Evolutionary conservation across 768 basidiomycete genomes (phyloP).

Genomic region (Leccinum imitatum): DNA sequence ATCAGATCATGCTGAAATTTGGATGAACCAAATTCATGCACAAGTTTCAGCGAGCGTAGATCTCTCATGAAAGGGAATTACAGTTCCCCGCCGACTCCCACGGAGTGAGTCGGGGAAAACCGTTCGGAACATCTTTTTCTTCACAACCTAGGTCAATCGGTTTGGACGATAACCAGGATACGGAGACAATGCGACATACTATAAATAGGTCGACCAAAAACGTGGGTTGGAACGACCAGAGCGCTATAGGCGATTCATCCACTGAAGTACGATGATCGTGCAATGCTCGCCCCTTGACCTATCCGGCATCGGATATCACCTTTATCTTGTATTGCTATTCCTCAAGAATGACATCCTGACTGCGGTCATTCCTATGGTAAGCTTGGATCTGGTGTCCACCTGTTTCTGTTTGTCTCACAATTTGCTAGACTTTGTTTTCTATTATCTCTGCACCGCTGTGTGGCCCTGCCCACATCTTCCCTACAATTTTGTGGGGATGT

Average conservation of each 20-base stretch:
- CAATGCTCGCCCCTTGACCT: conserved; percentile 4
- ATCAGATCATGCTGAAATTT: too few relatives aligned
- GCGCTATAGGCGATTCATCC: neutral
- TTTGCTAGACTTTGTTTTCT: too few relatives aligned
- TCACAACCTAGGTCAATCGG: neutral
- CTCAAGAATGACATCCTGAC: too few relatives aligned
- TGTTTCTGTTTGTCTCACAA: too few relatives aligned
- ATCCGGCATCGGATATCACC: neutral
- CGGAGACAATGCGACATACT: neutral
- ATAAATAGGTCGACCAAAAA: neutral
- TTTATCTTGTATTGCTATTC: too few relatives aligned
- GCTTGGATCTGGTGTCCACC: too few relatives aligned
- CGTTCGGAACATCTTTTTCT: neutral
- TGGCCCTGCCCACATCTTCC: neutral
- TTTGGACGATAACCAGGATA: conserved; percentile 1
- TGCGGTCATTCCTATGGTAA: too few relatives aligned
- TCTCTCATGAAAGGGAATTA: too few relatives aligned
- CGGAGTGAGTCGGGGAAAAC: neutral
- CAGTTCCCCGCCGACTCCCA: too few relatives aligned
- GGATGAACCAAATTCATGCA: too few relatives aligned
- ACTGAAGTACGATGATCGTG: conserved; percentile 17
- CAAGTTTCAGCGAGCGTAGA: too few relatives aligned
- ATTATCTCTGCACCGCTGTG: conserved; percentile 32
- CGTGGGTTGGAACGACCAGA: neutral
- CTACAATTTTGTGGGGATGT: too few relatives aligned